Conservation (phyloP, 805 yeast species). For the Candida peoriensis region DNA sequence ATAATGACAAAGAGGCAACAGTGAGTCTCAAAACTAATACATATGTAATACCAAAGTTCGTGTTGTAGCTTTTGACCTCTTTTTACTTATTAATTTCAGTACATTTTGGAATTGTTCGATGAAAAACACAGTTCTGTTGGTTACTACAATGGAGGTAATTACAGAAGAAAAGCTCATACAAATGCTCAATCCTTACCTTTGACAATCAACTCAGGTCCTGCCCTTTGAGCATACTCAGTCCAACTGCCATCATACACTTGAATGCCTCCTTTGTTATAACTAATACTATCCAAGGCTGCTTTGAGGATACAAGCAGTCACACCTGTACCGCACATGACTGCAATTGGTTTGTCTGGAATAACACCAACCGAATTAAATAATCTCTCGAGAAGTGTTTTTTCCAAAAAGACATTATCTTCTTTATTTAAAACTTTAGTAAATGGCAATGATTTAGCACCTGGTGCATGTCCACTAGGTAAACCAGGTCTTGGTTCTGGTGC, state of each 20-base stretch:
- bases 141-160: no score
- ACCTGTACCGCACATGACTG: slow-evolving; percentile 94
- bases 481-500: slow-evolving; percentile 90
- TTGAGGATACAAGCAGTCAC: slow-evolving; percentile 89
- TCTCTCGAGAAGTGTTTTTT: slow-evolving; percentile 38
- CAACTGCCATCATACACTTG: slow-evolving; percentile 83
- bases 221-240: slow-evolving; percentile 84
- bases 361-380: slow-evolving; percentile 37
- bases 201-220: slow-evolving; percentile 48
- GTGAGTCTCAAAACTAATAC: not conserved
- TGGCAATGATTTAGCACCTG: slow-evolving; percentile 75
- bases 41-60: not conserved
- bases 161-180: no score
- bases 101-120: no score
- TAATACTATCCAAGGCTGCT: slow-evolving; percentile 61
- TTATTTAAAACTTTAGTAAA: slow-evolving; percentile 57
- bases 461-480: slow-evolving; percentile 83
- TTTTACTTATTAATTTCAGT: not conserved
- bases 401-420: slow-evolving; percentile 41
- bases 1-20: not conserved
- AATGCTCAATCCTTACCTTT: slow-evolving; percentile 26
- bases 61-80: not conserved
- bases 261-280: slow-evolving; percentile 38
- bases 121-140: no score
- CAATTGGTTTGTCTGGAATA: slow-evolving; percentile 53